Conservation (phyloP, 2,329 filamentous ascomycete genomes). For the Colletotrichum australisinense region DNA sequence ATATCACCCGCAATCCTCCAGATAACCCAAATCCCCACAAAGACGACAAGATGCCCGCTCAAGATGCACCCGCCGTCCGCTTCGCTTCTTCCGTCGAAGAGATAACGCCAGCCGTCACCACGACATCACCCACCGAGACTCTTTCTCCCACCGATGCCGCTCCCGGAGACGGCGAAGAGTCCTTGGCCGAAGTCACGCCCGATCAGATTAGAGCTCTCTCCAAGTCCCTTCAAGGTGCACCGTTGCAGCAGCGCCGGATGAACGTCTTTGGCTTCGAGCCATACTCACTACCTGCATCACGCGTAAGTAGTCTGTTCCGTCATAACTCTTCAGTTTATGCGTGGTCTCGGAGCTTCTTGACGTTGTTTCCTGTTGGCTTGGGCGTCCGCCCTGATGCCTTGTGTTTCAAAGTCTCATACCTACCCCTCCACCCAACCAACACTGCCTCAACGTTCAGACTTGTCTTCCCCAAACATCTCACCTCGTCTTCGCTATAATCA, state of each 20-base stretch:
- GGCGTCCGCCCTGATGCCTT: conserved; percentile 8
- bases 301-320: conserved; percentile 68
- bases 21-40: conserved; percentile 33
- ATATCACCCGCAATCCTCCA: conserved; percentile 15
- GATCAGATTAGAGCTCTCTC: conserved; percentile 80
- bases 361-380: conserved; percentile 27
- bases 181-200: conserved; percentile 57
- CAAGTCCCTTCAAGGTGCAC: conserved; percentile 76
- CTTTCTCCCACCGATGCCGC: conserved; percentile 38
- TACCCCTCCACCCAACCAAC: conserved; percentile 22
- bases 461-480: conserved; percentile 6
- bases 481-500: conserved; percentile 4
- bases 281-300: conserved; percentile 85
- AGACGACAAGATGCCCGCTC: conserved; percentile 39
- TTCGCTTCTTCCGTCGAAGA: conserved; percentile 79
- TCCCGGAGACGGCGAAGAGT: conserved; percentile 38
- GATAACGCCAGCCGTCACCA: conserved; percentile 64
- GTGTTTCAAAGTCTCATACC: conserved; percentile 32
- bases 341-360: conserved; percentile 12
- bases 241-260: conserved; percentile 85
- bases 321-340: conserved; percentile 1
- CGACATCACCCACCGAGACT: conserved; percentile 42
- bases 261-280: conserved; percentile 91
- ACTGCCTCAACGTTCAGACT: conserved; percentile 19
- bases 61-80: conserved; percentile 67